Base-by-base conservation (phyloP, 208 protist genomes). In the Acanthamoeba rhysodes region DNA sequence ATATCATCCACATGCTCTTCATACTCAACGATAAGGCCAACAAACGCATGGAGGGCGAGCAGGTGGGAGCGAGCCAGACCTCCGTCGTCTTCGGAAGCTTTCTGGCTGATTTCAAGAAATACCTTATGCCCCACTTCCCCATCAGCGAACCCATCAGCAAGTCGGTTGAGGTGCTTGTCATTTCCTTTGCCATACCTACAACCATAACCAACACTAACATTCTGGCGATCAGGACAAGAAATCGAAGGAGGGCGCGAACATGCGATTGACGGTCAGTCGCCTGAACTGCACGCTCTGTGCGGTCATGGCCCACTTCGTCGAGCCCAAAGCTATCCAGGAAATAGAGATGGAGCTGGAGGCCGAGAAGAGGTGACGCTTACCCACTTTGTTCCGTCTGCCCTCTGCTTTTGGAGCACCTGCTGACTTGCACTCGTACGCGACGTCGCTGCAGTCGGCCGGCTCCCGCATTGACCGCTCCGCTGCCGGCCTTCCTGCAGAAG, bases 1-100 rank as follows among this genome's bases (percentile, higher is more conserved):
- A 88, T n/a, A 88, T 88, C 50, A 88, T 88, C n/a, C 80, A 88
- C 80, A 88, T 88, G 29, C 32, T 88, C 32, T 66, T 88, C 50
- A 45, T 88, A 14, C 50, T 88, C 50, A 59, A 88, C 80, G 80
- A 66, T n/a, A 64, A 88, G 80, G n/a, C 53, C 74, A 82, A 22
- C 74, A 45, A 82, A 41, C 74, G 20, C 22, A 59, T 66, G 50
- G 80, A 45, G 20, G 53, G 34, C 53, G 80, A 66, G 80, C 53
- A 34, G 0, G 48, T 16, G 4, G 50, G 22, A n/a, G 24, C 27
- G n/a, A 82, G 37, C 22, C 74, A 53, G 29, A 16, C 74, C 37
- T 53, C 32, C 27, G 34, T 29, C 12, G 45, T 64, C n/a, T 88
- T 88, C 32, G 16, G 50, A n/a, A 12, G 27, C 50, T 88, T 88